Base-by-base conservation (phyloP, 2,329 filamentous ascomycete species). In the Aspergillus sp. region DNA sequence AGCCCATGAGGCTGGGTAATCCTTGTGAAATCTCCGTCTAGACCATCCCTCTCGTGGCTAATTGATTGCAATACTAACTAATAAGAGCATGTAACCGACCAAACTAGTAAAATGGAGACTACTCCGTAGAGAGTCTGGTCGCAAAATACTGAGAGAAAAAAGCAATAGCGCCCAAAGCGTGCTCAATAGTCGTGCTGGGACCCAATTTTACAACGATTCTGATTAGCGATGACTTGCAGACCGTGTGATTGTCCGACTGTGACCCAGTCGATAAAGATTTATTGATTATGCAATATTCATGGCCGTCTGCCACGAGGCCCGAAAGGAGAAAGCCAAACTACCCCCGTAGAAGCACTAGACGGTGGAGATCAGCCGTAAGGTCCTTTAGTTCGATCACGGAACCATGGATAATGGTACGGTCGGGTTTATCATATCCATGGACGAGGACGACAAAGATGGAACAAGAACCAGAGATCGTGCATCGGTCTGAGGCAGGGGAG, bases 271-370 rank as follows among this genome's bases (percentile, higher is more conserved):
- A 39, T 11, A n/a, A 22, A 29, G 26, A 29, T 29, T 29, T 29
- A 29, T 29, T 29, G 26, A 29, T 29, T 29, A 29, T 9, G 10
- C 4, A 18, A 36, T 29, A 24, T 31, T 20, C 50, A 52, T 16
- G 14, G 26, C 6, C 11, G 24, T 20, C 20, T 22, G 32, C n/a
- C 18, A 36, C 32, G 52, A 36, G n/a, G 22, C 10, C 14, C 10
- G 26, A 49, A 49, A 55, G 63, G 65, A 64, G 64, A 64, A 65
- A 14, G 36, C 58, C 59, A 63, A 26, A 26, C 4, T 26, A 26
- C 26, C 26, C 26, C 26, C 26, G 65, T 71, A 71, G 59, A 66
- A 64, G 51, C 63, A 70, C 65, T 71, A 71, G 68, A 59, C 24
- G 39, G 69, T 71, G 69, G 69, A 53, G 58, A 11, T 29, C 36